Conservation (phyloP, 179 eudicot genomes). For the Silene vulgaris region DNA sequence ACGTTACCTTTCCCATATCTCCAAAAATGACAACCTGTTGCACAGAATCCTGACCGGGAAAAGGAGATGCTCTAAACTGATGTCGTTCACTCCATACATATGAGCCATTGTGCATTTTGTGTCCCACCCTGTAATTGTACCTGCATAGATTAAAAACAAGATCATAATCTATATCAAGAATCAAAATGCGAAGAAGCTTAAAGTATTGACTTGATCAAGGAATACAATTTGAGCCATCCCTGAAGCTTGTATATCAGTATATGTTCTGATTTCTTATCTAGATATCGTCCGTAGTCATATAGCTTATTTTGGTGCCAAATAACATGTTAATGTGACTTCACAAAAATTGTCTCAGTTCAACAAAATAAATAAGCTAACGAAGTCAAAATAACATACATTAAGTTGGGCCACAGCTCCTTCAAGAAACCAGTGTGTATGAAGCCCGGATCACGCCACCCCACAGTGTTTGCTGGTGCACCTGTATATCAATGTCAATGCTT, state of each 20-base stretch:
- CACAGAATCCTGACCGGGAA: conserved; percentile 77
- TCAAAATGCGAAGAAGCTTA: not conserved
- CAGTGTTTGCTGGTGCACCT: conserved; percentile 94
- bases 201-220: not conserved
- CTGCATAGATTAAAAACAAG: conserved; percentile 31
- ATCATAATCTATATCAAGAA: not conserved
- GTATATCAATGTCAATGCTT: not conserved
- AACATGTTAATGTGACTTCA: not conserved
- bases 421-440: conserved; percentile 75
- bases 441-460: conserved; percentile 99
- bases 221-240: not conserved
- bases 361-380: not conserved
- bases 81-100: conserved; percentile 56
- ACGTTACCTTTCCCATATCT: conserved; percentile 82
- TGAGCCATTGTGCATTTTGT: conserved; percentile 49
- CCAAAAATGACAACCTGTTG: conserved; percentile 74
- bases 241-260: not conserved
- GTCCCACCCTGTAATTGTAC: conserved; percentile 65
- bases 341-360: not conserved
- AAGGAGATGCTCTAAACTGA: conserved; percentile 72
- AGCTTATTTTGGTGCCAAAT: not conserved
- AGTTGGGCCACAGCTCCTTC: conserved; percentile 90
- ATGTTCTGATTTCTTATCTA: not conserved
- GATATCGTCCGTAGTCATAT: not conserved
- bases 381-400: conserved; percentile 37